Base-by-base conservation (phyloP, 1,284 basidiomycete species). In the Marasmius tenuissimus region DNA sequence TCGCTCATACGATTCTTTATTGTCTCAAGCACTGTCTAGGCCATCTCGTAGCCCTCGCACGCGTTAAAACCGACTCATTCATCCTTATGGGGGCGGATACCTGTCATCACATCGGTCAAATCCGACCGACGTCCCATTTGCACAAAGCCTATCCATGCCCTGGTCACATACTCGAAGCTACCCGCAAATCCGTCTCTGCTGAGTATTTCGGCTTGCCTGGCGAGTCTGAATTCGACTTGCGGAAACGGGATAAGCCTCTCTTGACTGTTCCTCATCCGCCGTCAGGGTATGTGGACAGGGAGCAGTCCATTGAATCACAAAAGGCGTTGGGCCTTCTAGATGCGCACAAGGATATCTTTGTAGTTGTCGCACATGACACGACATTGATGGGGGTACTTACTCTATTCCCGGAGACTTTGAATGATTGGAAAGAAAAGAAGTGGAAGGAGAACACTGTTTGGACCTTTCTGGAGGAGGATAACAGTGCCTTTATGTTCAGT, bases 51-150 rank as follows among this genome's bases (percentile, higher is more conserved):
- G 70, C 58, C 16, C 62, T 70, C 18, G 68, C 68, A 10, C 69
- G 69, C 1, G 67, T 69, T 42, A 69, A 65, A 0, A 64, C 67
- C 2, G 65, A 59, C 27, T 63, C 63, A 16, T 70, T 69, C 52
- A 51, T 70, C 20, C 60, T 70, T 33, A 61, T 70, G 22, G 70
- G 66, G 16, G 69, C 60, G 8, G 69, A 71, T 50, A 58, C 64
- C 11, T 65, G 63, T 45, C 67, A 69, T 57, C 70, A 71, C 60
- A 49, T 65, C 10, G 70, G 68, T 4, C 53, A 67, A 20, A 37
- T 70, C 22, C 69, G 70, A 1, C 70, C 69, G 16, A 69, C 60
- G 11, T 50, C 34, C 1, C 33, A 57, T 11, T 47, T 68, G 4
- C 66, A 63, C 57, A 38, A 48, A 11, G 38, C 57, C 42, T 54